Conservation (phyloP, 2,329 filamentous ascomycete genomes). For the Paraphaeosphaeria sporulosa region DNA sequence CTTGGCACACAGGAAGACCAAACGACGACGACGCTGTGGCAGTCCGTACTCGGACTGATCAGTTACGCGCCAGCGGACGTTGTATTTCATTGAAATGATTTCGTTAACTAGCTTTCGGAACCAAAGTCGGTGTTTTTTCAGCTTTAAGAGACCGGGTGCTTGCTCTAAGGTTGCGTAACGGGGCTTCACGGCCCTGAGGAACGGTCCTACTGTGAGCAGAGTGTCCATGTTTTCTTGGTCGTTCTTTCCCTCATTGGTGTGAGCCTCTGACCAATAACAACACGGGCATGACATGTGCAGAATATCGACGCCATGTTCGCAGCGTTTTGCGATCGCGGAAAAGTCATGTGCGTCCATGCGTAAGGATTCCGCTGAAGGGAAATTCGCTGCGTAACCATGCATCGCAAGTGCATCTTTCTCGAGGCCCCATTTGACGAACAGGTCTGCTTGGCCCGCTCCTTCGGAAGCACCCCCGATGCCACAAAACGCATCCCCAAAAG, state of each 20-base stretch:
- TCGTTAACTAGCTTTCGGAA: constrained; percentile 26
- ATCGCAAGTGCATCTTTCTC: constrained; percentile 24
- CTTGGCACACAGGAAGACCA: constrained; percentile 37
- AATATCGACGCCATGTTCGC: constrained; percentile 19
- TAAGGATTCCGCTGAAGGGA: constrained; percentile 13
- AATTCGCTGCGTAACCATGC: constrained; percentile 24
- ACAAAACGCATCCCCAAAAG: constrained; percentile 29
- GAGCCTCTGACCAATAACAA: constrained; percentile 22
- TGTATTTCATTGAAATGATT: constrained; percentile 29
- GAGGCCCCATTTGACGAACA: constrained; percentile 23
- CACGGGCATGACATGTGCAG: constrained; percentile 29
- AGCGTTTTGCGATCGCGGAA: neutral
- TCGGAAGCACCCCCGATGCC: constrained; percentile 30
- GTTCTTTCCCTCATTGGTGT: constrained; percentile 26
- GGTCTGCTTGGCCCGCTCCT: constrained; percentile 27
- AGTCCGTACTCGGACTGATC: constrained; percentile 33
- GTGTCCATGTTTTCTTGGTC: constrained; percentile 32
- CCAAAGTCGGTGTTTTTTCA: constrained; percentile 21
- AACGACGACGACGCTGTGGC: constrained; percentile 32
- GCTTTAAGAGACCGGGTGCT: constrained; percentile 21
- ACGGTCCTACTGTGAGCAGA: constrained; percentile 26
- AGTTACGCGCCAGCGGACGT: constrained; percentile 31
- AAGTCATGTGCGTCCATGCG: constrained; percentile 28
- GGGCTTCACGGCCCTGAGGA: constrained; percentile 25
- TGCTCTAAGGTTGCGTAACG: constrained; percentile 30